These are phyloP conservation scores for Lachnum nothofagi DNA, from an alignment of 2,329 filamentous ascomycete genomes.

Conservation along the genomic window DNA sequence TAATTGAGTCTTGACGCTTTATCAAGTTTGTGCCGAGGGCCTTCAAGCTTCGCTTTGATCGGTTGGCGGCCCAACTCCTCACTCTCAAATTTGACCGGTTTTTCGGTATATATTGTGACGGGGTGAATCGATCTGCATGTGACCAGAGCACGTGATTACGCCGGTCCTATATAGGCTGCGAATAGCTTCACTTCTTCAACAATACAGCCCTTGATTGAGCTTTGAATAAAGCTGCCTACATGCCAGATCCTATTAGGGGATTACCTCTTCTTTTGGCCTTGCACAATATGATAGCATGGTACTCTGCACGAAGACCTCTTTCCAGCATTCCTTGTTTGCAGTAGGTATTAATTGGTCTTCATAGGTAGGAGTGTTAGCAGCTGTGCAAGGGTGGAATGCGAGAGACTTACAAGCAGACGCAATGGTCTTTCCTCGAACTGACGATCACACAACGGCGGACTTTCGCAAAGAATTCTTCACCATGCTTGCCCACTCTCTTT, in stretches of 20 bases:
- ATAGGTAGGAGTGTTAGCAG: neutral
- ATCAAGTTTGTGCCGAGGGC: slow-evolving; percentile 2
- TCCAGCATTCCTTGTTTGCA: slow-evolving; percentile 8
- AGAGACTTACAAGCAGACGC: slow-evolving; percentile 20
- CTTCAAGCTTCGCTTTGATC: slow-evolving; percentile 1
- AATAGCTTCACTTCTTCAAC: no score
- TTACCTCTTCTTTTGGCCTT: no score
- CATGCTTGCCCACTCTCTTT: neutral
- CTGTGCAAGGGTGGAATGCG: neutral
- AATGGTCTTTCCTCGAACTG: slow-evolving; percentile 1
- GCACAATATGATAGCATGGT: slow-evolving; percentile 22
- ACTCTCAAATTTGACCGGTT: neutral
- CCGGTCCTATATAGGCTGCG: no score
- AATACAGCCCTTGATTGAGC: no score
- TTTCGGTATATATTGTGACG: slow-evolving; percentile 11
- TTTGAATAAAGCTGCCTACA: no score
- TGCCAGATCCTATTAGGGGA: no score
- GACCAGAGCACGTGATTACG: no score
- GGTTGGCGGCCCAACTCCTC: neutral
- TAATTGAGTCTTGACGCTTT: slow-evolving; percentile 21
- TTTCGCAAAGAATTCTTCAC: neutral
- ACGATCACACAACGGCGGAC: slow-evolving; percentile 13
- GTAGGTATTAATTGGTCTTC: slow-evolving; percentile 24
- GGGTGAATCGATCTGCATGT: no score
- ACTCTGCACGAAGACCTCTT: slow-evolving; percentile 10